Evolutionary conservation across 1,284 basidiomycete species (phyloP).

Genomic region (Cutaneotrichosporon curvatum): DNA sequence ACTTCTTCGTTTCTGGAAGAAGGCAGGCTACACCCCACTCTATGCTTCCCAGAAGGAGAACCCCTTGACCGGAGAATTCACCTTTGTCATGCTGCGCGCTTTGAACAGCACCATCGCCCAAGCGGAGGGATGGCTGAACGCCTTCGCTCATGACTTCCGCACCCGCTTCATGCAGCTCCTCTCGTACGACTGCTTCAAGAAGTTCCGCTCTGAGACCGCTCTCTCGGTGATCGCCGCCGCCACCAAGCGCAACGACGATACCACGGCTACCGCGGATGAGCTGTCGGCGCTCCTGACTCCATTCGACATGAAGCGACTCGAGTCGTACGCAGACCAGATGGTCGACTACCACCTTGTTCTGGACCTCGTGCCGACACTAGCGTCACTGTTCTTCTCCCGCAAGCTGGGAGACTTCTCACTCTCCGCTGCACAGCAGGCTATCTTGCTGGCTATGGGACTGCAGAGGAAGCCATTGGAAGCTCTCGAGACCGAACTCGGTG

Average conservation of each 20-base stretch:
- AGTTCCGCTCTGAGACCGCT: constrained; percentile 79
- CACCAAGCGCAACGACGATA: constrained; percentile 46
- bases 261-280: constrained; percentile 56
- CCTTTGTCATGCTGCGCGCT: constrained; percentile 85
- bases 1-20: constrained; percentile 94
- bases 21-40: constrained; percentile 80
- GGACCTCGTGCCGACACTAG: constrained; percentile 77
- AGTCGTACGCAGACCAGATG: constrained; percentile 92
- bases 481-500: constrained; percentile 75
- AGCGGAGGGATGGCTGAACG: constrained; percentile 69
- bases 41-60: constrained; percentile 91
- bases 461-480: constrained; percentile 89
- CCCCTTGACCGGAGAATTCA: constrained; percentile 93
- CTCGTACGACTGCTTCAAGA: constrained; percentile 82
- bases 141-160: constrained; percentile 90
- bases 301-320: constrained; percentile 91
- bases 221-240: constrained; percentile 80
- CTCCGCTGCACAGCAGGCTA: constrained; percentile 79
- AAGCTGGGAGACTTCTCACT: constrained; percentile 60
- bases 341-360: constrained; percentile 94
- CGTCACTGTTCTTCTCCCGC: constrained; percentile 75
- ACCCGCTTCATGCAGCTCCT: constrained; percentile 81
- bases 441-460: constrained; percentile 79
- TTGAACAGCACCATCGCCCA: constrained; percentile 53
- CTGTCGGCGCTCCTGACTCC: constrained; percentile 70